These are phyloP conservation scores for Mortierella sp. DNA, from an alignment of 371 early-diverging fungal genomes.

Conservation along the genomic window DNA sequence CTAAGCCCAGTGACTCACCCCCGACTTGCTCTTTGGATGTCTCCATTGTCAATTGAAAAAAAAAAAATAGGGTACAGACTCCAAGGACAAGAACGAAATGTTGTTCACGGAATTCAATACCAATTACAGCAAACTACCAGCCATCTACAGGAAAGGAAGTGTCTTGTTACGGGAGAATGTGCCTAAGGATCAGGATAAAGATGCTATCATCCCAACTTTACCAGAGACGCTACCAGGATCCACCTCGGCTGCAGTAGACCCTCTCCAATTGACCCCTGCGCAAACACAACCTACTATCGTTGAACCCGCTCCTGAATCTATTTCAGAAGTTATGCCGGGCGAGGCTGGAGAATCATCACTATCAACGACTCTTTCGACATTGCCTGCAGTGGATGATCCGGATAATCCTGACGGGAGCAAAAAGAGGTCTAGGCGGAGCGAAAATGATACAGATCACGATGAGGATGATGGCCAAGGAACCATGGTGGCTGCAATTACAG, in stretches of 20 bases:
- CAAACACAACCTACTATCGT: background rate
- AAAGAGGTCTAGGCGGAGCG: slow-evolving; percentile 8
- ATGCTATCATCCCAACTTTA: slow-evolving; percentile 35
- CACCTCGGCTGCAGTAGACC: slow-evolving; percentile 18
- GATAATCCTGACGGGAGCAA: background rate
- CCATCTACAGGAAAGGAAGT: slow-evolving; percentile 89
- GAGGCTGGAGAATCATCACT: background rate
- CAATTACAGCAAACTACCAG: slow-evolving; percentile 89
- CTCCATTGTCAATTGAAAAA: too few relatives aligned
- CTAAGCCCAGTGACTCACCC: background rate
- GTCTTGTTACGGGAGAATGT: slow-evolving; percentile 74
- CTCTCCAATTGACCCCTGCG: background rate
- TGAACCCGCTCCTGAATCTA: background rate
- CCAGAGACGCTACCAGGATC: slow-evolving; percentile 50
- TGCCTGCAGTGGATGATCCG: background rate
- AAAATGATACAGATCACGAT: slow-evolving; percentile 7
- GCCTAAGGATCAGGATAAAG: slow-evolving; percentile 32
- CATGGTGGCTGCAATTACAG: background rate
- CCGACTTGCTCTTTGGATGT: too few relatives aligned
- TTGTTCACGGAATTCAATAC: slow-evolving; percentile 84
- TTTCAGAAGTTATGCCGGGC: background rate
- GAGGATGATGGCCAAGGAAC: background rate
- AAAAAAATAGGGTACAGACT: slow-evolving; percentile 72
- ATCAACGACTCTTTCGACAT: background rate
- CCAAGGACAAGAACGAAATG: slow-evolving; percentile 92